phyloP scores from a whole-genome alignment of 139 green algal genomes.

The Gonium pectorale region DNA sequence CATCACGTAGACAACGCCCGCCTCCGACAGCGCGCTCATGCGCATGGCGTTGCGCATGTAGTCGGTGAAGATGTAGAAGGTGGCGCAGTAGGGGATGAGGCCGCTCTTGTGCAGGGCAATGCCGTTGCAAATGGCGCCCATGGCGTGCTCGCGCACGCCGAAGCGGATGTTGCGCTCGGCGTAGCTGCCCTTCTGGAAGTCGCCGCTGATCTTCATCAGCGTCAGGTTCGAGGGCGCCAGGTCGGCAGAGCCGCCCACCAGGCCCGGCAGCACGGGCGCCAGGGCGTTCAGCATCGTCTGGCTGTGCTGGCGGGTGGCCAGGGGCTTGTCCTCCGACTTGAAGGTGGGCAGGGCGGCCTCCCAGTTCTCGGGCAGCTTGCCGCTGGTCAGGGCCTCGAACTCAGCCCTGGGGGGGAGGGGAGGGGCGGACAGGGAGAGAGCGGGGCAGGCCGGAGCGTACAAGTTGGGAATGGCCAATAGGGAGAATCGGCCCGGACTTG shows the following conservation, averaged over 20 bases:
- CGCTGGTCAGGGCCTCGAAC: conserved; percentile 85
- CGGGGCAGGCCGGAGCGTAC: too few species aligned
- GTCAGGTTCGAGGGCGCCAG: conserved; percentile 99
- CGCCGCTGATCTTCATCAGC: conserved; percentile 95
- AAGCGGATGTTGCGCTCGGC: conserved; percentile 98
- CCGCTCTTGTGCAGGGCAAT: conserved; percentile 91
- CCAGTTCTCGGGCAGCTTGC: conserved; percentile 91
- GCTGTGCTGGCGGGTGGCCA: conserved; percentile 96
- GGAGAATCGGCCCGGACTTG: too few species aligned
- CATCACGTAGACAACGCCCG: conserved; percentile 96
- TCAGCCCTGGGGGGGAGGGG: conserved; percentile 62
- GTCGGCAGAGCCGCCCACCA: conserved; percentile 97
- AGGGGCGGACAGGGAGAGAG: not conserved
- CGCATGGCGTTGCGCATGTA: conserved; percentile 99
- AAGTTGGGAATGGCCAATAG: too few species aligned
- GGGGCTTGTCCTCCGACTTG: conserved; percentile 93
- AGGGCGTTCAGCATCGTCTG: conserved; percentile 98
- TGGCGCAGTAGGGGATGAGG: conserved; percentile 98
- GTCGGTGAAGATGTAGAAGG: conserved; percentile 99
- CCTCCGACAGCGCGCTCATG: conserved; percentile 93
- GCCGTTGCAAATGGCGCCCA: conserved; percentile 98
- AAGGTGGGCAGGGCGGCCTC: conserved; percentile 88
- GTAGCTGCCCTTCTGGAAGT: conserved; percentile 97
- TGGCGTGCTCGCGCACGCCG: conserved; percentile 98
- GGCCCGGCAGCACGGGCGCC: conserved; percentile 88